A percentile compares a stretch with the other conserved stretches of the same genome.
Evolutionary conservation across 2,329 filamentous ascomycete species (phyloP).

Genomic region (Aspergillus melleus): DNA sequence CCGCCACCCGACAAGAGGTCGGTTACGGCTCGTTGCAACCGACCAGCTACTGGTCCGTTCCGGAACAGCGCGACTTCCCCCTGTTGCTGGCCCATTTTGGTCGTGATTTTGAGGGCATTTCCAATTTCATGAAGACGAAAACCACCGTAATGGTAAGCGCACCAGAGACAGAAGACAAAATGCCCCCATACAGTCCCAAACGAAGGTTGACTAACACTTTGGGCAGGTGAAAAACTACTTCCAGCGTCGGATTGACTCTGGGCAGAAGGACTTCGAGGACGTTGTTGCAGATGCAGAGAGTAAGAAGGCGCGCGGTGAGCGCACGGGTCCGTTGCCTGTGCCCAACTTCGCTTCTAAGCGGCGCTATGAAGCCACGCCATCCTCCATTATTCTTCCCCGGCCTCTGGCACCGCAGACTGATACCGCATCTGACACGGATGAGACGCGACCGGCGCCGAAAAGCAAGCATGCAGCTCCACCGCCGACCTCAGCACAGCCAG

Average conservation of each 20-base stretch:
- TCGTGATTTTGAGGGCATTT: slow-evolving; percentile 50
- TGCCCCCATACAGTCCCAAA: not conserved
- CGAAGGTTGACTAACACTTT: not conserved
- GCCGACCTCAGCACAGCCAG: slow-evolving; percentile 24
- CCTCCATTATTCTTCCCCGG: slow-evolving; percentile 40
- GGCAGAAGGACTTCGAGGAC: slow-evolving; percentile 47
- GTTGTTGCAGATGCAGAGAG: slow-evolving; percentile 44
- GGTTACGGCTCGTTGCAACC: slow-evolving; percentile 44
- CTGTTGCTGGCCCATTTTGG: slow-evolving; percentile 49
- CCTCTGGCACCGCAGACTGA: slow-evolving; percentile 47
- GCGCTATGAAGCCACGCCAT: slow-evolving; percentile 48
- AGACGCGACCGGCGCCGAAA: slow-evolving; percentile 30
- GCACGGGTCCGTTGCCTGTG: slow-evolving; percentile 44
- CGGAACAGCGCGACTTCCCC: slow-evolving; percentile 50
- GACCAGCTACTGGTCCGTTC: slow-evolving; percentile 55
- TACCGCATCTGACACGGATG: slow-evolving; percentile 32
- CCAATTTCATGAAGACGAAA: slow-evolving; percentile 53
- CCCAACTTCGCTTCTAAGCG: slow-evolving; percentile 48
- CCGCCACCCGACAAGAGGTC: slow-evolving; percentile 26
- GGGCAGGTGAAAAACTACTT: slow-evolving; percentile 52
- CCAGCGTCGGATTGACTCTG: slow-evolving; percentile 44
- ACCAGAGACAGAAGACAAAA: not conserved
- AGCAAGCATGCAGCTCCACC: slow-evolving; percentile 32
- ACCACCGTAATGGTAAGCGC: slow-evolving; percentile 51
- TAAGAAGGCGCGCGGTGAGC: slow-evolving; percentile 46